phyloP scores from a whole-genome alignment of 164 flowering plant species.

The Umbilicus rupestris region DNA sequence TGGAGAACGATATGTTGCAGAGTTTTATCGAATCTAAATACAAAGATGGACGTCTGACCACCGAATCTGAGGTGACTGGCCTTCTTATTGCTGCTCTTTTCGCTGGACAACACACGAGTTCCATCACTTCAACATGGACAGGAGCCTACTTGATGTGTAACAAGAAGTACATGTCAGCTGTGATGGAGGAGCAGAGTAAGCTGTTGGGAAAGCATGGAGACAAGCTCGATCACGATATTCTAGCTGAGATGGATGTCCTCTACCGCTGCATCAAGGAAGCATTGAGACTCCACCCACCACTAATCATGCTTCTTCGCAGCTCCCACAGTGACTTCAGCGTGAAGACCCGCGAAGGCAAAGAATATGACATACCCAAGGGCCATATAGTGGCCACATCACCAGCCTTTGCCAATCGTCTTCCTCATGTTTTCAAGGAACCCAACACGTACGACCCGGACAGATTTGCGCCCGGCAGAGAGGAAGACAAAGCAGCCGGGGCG shows the following conservation, averaged over 20 bases:
- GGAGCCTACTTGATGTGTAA: conserved; percentile 79
- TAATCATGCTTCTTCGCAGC: conserved; percentile 74
- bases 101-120: conserved; percentile 98
- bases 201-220: conserved; percentile 60
- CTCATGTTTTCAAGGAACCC: conserved; percentile 66
- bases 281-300: conserved; percentile 88
- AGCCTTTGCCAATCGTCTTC: conserved; percentile 85
- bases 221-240: conserved; percentile 69
- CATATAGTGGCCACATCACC: conserved; percentile 95
- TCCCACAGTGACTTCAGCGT: conserved; percentile 83
- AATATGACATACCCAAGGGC: conserved; percentile 88
- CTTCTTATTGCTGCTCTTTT: conserved; percentile 94
- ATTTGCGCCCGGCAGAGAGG: conserved; percentile 78
- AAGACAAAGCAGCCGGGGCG: conserved; percentile 87
- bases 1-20: conserved; percentile 86
- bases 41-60: conserved; percentile 89
- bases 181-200: conserved; percentile 62
- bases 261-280: conserved; percentile 90
- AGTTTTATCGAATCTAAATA: conserved; percentile 84
- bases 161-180: conserved; percentile 50
- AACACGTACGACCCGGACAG: conserved; percentile 80
- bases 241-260: conserved; percentile 84
- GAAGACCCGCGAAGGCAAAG: conserved; percentile 67
- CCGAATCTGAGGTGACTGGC: conserved; percentile 86
- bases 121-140: conserved; percentile 91